phyloP scores from a whole-genome alignment of 2,329 filamentous ascomycete genomes.

The Claviceps arundinis region DNA sequence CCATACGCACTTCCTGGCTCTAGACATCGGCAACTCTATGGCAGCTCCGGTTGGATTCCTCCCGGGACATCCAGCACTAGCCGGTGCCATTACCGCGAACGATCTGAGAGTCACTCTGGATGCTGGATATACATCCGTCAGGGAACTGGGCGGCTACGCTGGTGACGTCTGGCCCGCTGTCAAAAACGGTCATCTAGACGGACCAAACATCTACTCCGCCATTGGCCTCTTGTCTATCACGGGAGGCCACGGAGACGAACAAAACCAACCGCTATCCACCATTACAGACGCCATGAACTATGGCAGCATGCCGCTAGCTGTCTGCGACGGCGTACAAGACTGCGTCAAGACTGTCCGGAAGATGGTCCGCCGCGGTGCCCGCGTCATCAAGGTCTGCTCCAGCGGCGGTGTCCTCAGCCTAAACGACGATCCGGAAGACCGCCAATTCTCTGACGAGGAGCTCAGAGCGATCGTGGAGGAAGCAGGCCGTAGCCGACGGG shows the following conservation, averaged over 20 bases:
- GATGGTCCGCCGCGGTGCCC: slow-evolving; percentile 27
- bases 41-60: background rate
- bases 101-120: slow-evolving; percentile 25
- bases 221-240: slow-evolving; percentile 31
- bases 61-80: slow-evolving; percentile 6
- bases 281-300: slow-evolving; percentile 17
- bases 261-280: slow-evolving; percentile 20
- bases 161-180: slow-evolving; percentile 30
- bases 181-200: slow-evolving; percentile 28
- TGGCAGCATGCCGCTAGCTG: slow-evolving; percentile 20
- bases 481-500: slow-evolving; percentile 21
- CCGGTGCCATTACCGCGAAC: slow-evolving; percentile 8
- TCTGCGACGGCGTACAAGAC: slow-evolving; percentile 26
- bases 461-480: slow-evolving; percentile 24
- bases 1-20: slow-evolving; percentile 34
- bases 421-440: slow-evolving; percentile 24
- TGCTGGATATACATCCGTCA: slow-evolving; percentile 36
- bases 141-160: slow-evolving; percentile 34
- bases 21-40: slow-evolving; percentile 5
- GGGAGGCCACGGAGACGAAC: slow-evolving; percentile 32
- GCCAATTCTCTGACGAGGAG: slow-evolving; percentile 27
- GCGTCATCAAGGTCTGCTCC: slow-evolving; percentile 27
- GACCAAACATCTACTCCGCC: slow-evolving; percentile 35
- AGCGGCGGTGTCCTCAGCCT: slow-evolving; percentile 26
- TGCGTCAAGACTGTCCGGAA: slow-evolving; percentile 25